A percentile compares a stretch with the other conserved stretches of the same genome.
These are phyloP conservation scores for Trametes cinnabarina DNA, from an alignment of 768 basidiomycete genomes.

Conservation along the genomic window DNA sequence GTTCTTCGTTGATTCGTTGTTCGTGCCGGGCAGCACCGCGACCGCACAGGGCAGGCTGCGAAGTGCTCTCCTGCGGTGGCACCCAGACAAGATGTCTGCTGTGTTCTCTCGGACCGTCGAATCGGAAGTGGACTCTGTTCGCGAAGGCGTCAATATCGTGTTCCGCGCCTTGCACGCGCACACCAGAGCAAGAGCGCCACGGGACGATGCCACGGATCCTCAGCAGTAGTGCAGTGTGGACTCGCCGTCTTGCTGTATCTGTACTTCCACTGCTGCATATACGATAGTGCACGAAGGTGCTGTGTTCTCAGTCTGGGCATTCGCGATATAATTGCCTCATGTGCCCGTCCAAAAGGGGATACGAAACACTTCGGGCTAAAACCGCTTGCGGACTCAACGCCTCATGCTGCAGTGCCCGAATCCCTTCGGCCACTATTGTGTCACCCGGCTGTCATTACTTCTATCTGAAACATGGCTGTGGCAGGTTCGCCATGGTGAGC, in stretches of 20 bases:
- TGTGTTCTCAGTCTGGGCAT: no score
- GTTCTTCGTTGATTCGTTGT: conserved; percentile 50
- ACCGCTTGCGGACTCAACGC: background rate
- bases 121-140: conserved; percentile 45
- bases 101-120: conserved; percentile 43
- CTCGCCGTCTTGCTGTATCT: no score
- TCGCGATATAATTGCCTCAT: no score
- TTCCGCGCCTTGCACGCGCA: conserved; percentile 23
- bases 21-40: conserved; percentile 39
- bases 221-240: background rate
- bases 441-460: no score
- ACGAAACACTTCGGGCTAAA: no score
- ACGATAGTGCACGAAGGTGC: no score
- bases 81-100: conserved; percentile 59
- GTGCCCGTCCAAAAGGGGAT: no score
- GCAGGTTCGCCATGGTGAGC: no score
- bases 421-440: background rate
- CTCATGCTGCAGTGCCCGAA: background rate
- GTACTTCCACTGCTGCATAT: no score
- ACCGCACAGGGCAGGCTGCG: conserved; percentile 55
- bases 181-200: background rate
- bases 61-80: conserved; percentile 62
- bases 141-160: conserved; percentile 46
- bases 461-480: no score
- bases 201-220: background rate